Conservation (phyloP, 768 basidiomycete genomes). For the Lentinula guzmanii region DNA sequence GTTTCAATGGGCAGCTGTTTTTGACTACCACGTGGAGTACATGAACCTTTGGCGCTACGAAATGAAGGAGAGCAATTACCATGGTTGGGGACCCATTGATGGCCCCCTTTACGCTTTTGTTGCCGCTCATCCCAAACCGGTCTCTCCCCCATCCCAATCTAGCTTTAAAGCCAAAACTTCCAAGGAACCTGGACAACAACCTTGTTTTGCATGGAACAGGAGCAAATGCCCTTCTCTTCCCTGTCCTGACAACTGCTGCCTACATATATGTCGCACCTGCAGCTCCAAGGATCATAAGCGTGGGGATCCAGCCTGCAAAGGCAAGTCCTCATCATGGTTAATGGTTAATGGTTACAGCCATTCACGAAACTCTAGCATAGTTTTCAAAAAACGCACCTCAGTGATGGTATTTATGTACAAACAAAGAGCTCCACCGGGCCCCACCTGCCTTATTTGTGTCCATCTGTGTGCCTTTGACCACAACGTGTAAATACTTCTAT, state of each 20-base stretch:
- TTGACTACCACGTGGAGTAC: conserved; percentile 12
- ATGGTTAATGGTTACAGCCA: no score
- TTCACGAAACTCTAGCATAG: no score
- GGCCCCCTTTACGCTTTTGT: conserved; percentile 5
- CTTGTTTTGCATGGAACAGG: conserved; percentile 11
- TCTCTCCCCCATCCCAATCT: neutral
- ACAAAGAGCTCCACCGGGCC: no score
- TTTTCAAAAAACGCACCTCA: no score
- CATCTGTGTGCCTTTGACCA: no score
- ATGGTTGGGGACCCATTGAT: conserved; percentile 8
- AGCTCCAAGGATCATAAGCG: neutral
- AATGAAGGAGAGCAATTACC: conserved; percentile 9
- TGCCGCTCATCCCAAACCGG: conserved; percentile 3
- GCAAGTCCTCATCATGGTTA: no score
- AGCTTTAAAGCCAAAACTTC: neutral
- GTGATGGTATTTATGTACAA: no score
- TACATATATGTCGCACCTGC: conserved; percentile 9
- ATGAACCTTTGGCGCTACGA: conserved; percentile 7
- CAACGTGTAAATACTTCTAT: no score
- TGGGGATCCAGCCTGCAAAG: neutral
- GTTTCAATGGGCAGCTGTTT: conserved; percentile 11
- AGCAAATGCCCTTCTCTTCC: conserved; percentile 9
- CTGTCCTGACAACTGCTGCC: conserved; percentile 8
- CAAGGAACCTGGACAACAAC: conserved; percentile 4
- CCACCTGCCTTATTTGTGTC: no score